Evolutionary conservation across 768 basidiomycete species (phyloP).

Genomic region (Nidularia pulvinata): DNA sequence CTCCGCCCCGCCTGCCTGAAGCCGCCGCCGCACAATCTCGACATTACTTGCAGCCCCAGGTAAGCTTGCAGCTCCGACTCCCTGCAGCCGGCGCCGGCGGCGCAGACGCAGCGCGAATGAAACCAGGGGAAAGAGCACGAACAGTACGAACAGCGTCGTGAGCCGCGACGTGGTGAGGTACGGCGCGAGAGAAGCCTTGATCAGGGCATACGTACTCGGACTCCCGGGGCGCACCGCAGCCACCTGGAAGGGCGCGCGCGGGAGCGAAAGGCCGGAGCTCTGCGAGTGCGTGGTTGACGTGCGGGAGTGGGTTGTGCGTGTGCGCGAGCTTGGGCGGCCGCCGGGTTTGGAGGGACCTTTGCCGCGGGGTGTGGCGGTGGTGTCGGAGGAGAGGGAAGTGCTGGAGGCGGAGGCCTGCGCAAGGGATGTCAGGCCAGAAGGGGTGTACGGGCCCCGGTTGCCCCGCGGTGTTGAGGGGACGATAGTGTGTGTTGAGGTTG

Average conservation of each 20-base stretch:
- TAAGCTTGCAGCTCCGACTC: slow-evolving; percentile 8
- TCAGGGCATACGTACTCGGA: slow-evolving; percentile 32
- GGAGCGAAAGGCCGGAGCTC: slow-evolving; percentile 6
- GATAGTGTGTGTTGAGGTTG: slow-evolving; percentile 71
- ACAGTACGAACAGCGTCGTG: slow-evolving; percentile 46
- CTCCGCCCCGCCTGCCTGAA: slow-evolving; percentile 39
- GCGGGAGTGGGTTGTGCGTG: slow-evolving; percentile 10
- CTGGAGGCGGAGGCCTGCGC: slow-evolving; percentile 29
- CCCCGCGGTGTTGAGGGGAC: slow-evolving; percentile 49
- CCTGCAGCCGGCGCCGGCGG: slow-evolving; percentile 24
- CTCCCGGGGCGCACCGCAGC: slow-evolving; percentile 17
- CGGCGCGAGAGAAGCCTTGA: slow-evolving; percentile 46
- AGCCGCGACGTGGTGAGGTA: slow-evolving; percentile 49
- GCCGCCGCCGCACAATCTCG: slow-evolving; percentile 55
- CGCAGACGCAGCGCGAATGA: slow-evolving; percentile 53
- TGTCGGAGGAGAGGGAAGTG: slow-evolving; percentile 34
- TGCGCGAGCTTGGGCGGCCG: slow-evolving; percentile 6
- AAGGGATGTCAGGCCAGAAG: slow-evolving; percentile 18
- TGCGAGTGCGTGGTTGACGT: slow-evolving; percentile 14
- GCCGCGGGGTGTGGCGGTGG: slow-evolving; percentile 27
- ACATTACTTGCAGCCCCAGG: slow-evolving; percentile 29
- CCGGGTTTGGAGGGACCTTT: slow-evolving; percentile 9
- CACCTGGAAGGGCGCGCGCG: slow-evolving; percentile 12
- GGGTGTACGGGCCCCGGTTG: slow-evolving; percentile 15
- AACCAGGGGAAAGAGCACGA: slow-evolving; percentile 42